phyloP scores from a whole-genome alignment of 805 yeast genomes.

The Zygosaccharomyces siamensis region DNA sequence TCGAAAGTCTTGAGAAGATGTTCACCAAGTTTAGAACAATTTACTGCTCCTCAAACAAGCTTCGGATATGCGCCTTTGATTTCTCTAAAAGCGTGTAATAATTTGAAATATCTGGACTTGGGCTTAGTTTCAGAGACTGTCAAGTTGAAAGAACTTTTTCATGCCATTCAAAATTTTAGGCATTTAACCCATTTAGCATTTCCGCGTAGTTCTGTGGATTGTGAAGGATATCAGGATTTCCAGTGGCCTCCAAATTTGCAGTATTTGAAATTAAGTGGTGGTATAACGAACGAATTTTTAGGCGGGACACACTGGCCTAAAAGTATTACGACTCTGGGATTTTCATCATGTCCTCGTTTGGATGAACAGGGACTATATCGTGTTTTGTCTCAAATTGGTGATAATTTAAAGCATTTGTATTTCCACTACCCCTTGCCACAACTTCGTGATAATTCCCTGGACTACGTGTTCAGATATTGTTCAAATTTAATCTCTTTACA shows the following conservation, averaged over 20 bases:
- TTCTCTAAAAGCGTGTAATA: conserved; percentile 67
- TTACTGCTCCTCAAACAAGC: conserved; percentile 91
- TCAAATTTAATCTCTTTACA: conserved; percentile 62
- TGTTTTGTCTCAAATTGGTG: conserved; percentile 61
- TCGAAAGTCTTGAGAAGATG: conserved; percentile 80
- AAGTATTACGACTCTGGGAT: conserved; percentile 64
- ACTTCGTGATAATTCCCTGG: conserved; percentile 62
- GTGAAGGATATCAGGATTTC: conserved; percentile 44
- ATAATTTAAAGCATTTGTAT: conserved; percentile 53
- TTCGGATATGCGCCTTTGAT: conserved; percentile 88
- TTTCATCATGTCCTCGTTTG: conserved; percentile 83
- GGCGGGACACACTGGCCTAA: conserved; percentile 64
- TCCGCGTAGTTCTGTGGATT: conserved; percentile 80
- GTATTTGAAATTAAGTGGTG: conserved; percentile 79
- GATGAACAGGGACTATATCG: conserved; percentile 59
- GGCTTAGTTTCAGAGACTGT: conserved; percentile 88
- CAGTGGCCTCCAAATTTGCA: conserved; percentile 78
- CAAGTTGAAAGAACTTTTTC: conserved; percentile 72
- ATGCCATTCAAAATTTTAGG: conserved; percentile 59
- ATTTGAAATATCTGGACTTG: conserved; percentile 63
- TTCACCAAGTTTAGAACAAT: conserved; percentile 54
- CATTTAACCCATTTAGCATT: conserved; percentile 71
- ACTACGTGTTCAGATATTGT: conserved; percentile 67
- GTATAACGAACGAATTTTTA: conserved; percentile 78
- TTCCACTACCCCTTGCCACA: conserved; percentile 89